These are phyloP conservation scores for Acacia concinna DNA, from an alignment of 331 rosid genomes.

Conservation along the genomic window DNA sequence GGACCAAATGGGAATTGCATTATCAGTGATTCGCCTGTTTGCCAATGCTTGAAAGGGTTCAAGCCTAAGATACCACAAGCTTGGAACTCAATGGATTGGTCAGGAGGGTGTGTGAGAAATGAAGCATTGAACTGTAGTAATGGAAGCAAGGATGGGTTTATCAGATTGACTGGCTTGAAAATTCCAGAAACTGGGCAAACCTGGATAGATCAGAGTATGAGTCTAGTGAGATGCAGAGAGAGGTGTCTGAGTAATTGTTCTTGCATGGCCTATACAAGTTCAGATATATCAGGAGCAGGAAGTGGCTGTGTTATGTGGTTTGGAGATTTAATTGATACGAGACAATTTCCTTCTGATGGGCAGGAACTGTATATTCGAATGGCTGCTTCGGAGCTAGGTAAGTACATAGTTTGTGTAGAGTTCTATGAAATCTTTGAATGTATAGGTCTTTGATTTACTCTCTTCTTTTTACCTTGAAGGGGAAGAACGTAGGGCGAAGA, in stretches of 20 bases:
- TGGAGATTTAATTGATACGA: slow-evolving; percentile 43
- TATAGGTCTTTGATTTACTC: not conserved
- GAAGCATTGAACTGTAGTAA: slow-evolving; percentile 16
- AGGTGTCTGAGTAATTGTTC: slow-evolving; percentile 51
- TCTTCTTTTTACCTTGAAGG: not conserved
- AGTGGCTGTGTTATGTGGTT: slow-evolving; percentile 55
- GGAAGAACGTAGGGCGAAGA: not conserved
- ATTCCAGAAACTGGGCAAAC: slow-evolving; percentile 38
- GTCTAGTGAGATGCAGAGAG: slow-evolving; percentile 30
- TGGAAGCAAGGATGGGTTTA: slow-evolving; percentile 35
- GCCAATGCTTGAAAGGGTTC: slow-evolving; percentile 44
- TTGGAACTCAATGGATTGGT: slow-evolving; percentile 25
- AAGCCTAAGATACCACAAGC: slow-evolving; percentile 29
- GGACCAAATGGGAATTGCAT: slow-evolving; percentile 45
- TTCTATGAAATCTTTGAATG: not conserved
- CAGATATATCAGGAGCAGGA: slow-evolving; percentile 36
- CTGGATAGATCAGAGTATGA: slow-evolving; percentile 31
- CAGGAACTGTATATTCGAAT: slow-evolving; percentile 46
- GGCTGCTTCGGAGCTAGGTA: slow-evolving; percentile 42
- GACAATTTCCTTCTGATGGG: slow-evolving; percentile 8
- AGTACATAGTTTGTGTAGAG: not conserved
- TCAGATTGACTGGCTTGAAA: slow-evolving; percentile 22
- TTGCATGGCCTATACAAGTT: slow-evolving; percentile 49
- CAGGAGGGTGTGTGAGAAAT: slow-evolving; percentile 38
- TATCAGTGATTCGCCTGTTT: slow-evolving; percentile 8